Evolutionary conservation across 163 green algal genomes (phyloP), one percentile per base, ranked within the genome.

Genomic region (Chloroidium sp.): DNA sequence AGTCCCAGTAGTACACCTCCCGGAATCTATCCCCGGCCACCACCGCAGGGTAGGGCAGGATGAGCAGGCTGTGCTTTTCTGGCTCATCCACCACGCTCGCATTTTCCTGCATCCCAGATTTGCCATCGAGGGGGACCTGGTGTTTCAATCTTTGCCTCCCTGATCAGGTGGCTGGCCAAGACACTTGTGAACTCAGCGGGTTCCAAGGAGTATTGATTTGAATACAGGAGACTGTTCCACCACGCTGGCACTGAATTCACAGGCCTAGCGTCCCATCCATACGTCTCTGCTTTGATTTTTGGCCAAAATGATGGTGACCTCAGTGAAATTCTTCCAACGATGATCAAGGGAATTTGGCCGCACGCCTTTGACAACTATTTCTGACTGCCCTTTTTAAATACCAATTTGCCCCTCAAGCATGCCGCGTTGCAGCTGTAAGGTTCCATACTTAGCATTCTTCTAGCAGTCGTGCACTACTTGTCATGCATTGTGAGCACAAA

Each of bases 1-100:
- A 82, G 84, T 94, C 90, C 85, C 85, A 89, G 83, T 89, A 89
- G 81, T 89, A 89, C 14, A 84, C 14, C 81, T 89, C 85, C 58
- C 83, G 72, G 78, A 89, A 89, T 6, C 85, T 36, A 58, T 82
- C 81, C 0, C 85, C 85, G 12, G 85, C 75, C 4, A 89, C 64
- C 13, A 84, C 82, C 10, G 78, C 81, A 3, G 69, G 76, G 3
- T 77, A 64, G 4, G 84, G 84, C 57, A 84, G 69, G 3, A 80
- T 59, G 61, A 90, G 77, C 59, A 88, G 84, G 13, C 72, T 86
- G 80, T 83, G 81, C 3, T 79, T 64, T 1, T 80, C n/a, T 59
- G 80, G 76, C 2, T 80, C 62, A 12, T 79, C 62, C 4, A 58
- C 2, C 13, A 84, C 83, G 60, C 12, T 72, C 2, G 60, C 72